A percentile compares a stretch with the other conserved stretches of the same genome.
These are phyloP conservation scores for Herpotrichia juniperi DNA, from an alignment of 2,329 filamentous ascomycete genomes.

Conservation along the genomic window DNA sequence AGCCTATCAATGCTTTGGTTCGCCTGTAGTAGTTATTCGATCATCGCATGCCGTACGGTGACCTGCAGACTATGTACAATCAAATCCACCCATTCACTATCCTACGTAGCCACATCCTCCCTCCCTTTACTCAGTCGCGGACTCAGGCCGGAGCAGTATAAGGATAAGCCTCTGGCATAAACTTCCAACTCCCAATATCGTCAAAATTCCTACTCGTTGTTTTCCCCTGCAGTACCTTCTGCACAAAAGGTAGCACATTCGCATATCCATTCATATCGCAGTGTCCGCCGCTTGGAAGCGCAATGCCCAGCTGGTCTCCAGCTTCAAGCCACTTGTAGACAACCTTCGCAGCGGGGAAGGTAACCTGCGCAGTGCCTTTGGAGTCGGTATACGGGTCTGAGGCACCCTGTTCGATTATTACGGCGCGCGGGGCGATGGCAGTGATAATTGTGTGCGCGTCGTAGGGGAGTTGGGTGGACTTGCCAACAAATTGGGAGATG, in stretches of 20 bases:
- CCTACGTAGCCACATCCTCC: too few species aligned
- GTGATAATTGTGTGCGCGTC: conserved; percentile 46
- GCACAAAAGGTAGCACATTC: conserved; percentile 56
- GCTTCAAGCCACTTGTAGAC: conserved; percentile 43
- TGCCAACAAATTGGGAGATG: conserved; percentile 42
- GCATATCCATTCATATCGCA: conserved; percentile 57
- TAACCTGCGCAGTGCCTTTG: conserved; percentile 52
- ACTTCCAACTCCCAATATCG: conserved; percentile 52
- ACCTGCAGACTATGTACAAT: too few species aligned
- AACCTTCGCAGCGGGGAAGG: conserved; percentile 40
- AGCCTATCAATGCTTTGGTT: too few species aligned
- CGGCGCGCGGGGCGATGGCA: conserved; percentile 41
- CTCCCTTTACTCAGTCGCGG: too few species aligned
- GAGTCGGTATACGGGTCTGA: conserved; percentile 57
- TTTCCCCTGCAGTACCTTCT: conserved; percentile 55
- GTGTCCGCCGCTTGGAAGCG: conserved; percentile 54
- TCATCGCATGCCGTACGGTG: too few species aligned
- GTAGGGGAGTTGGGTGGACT: conserved; percentile 37
- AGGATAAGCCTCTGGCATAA: conserved; percentile 54
- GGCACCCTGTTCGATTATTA: conserved; percentile 40
- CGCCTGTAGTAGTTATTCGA: too few species aligned
- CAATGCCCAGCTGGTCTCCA: conserved; percentile 50
- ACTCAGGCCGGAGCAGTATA: too few species aligned
- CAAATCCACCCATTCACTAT: too few species aligned
- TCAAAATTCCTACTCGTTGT: conserved; percentile 55